These are phyloP conservation scores for Ambrosia hybrid DNA, from an alignment of 140 eudicot genomes.

Conservation along the genomic window DNA sequence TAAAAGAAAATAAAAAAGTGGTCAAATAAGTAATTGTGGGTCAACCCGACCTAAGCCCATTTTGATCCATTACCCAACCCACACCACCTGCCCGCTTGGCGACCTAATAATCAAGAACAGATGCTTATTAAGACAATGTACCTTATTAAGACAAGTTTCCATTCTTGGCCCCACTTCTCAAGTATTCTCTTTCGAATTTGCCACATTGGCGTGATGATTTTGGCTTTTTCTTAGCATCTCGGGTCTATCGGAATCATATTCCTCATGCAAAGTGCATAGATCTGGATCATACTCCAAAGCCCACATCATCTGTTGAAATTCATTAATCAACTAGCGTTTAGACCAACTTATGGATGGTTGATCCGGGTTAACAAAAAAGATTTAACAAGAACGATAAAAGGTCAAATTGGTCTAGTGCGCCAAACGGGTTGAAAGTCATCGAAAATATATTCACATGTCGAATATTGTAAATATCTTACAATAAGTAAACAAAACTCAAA, in stretches of 20 bases:
- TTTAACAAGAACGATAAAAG: neutral
- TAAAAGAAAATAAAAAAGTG: too few relatives aligned
- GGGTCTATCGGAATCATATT: slow-evolving; percentile 52
- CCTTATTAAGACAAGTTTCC: slow-evolving; percentile 53
- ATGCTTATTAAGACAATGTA: neutral
- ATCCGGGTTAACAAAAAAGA: neutral
- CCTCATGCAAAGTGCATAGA: slow-evolving; percentile 68
- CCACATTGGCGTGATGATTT: slow-evolving; percentile 87
- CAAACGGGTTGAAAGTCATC: neutral
- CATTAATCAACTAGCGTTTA: neutral
- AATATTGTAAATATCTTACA: neutral
- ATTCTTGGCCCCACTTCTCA: slow-evolving; percentile 60
- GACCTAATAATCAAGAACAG: slow-evolving; percentile 6
- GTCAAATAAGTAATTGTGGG: neutral
- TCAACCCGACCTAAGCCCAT: neutral
- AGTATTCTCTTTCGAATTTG: slow-evolving; percentile 76
- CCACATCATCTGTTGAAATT: slow-evolving; percentile 92
- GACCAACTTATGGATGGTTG: neutral
- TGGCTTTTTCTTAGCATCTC: slow-evolving; percentile 59
- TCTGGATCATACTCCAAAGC: slow-evolving; percentile 96
- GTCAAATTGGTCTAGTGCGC: neutral
- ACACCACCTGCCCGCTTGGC: neutral
- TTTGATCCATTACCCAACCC: neutral
- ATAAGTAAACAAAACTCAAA: too few relatives aligned
- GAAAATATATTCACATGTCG: neutral